Conservation (phyloP, 805 yeast species). For the Isabelozyma heimii region DNA sequence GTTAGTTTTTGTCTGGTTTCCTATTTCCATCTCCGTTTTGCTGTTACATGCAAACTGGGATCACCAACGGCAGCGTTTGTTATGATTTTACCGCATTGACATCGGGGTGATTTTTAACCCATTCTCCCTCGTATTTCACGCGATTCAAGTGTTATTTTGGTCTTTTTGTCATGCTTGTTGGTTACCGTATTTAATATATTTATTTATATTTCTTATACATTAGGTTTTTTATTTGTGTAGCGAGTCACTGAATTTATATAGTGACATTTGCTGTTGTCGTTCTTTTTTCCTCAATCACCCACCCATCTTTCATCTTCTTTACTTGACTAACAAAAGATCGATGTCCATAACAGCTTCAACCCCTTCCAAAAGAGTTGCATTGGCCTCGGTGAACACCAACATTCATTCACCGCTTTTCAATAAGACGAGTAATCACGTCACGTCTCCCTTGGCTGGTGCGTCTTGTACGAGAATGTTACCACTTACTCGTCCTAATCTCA, state of each 20-base stretch:
- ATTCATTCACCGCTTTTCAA: neutral
- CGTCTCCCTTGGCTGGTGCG: neutral
- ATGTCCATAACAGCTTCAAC: constrained; percentile 2
- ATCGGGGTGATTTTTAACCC: neutral
- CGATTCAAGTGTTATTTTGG: neutral
- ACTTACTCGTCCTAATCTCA: neutral
- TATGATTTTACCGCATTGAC: neutral
- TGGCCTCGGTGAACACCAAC: constrained; percentile 28
- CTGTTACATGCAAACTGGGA: neutral
- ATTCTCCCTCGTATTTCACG: neutral
- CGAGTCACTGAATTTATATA: neutral
- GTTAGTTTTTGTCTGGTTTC: too few relatives aligned
- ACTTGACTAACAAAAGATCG: neutral
- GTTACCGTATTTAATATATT: too few relatives aligned
- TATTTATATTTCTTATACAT: neutral
- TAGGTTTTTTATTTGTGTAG: neutral
- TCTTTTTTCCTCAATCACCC: neutral
- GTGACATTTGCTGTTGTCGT: neutral
- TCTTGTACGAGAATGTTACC: neutral
- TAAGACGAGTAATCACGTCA: neutral
- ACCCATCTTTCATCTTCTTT: neutral
- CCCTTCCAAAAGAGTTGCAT: constrained; percentile 29
- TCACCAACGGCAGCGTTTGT: neutral
- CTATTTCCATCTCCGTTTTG: neutral
- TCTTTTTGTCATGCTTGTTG: too few relatives aligned